Base-by-base conservation (phyloP, 768 basidiomycete species). In the Sarcomyxa edulis region DNA sequence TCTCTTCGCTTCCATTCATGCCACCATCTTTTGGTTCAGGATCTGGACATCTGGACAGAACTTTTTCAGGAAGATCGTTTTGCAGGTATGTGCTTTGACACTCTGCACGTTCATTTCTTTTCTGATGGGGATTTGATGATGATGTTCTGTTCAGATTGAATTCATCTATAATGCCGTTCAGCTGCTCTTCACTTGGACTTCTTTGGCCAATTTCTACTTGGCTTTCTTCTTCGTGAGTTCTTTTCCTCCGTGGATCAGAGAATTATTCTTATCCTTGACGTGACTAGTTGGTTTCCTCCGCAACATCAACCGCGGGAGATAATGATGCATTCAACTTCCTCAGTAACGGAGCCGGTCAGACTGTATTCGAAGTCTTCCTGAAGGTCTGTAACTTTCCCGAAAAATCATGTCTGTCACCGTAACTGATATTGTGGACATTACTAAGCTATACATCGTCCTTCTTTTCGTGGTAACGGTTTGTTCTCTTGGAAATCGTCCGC, bases 31-130 rank as follows among this genome's bases (percentile, higher is more conserved):
- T 64, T 85, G 82, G 61, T 82, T 78, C 62, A 80, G 83, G 52
- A 87, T 98, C 40, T 90, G 88, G 84, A 76, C 81, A 3, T 92
- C 90, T 6, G 88, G 90, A n/a, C 94, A 98, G 59, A 80, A 81
- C 52, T 74, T 84, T 54, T 79, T 88, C 68, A 76, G 91, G 43
- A 95, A 89, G 67, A 67, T 87, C 42, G 58, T 81, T 23, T 72
- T 98, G 20, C 71, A 69, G 55, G 66, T 79, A 66, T 57, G 69
- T 59, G 35, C 19, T 43, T 50, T 22, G n/a, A n/a, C n/a, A n/a
- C n/a, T 84, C 55, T 79, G 87, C 68, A 76, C 91, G 43, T 94
- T 88, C 67, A 67, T 87, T 42, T 57, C 81, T 23, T 72, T 98
- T 20, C 71, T 69, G 55, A 65, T 79, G 66, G 57, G 69, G 58